These are phyloP conservation scores for Chlorella sorokiniana DNA, from an alignment of 139 green algal species.

Conservation along the genomic window DNA sequence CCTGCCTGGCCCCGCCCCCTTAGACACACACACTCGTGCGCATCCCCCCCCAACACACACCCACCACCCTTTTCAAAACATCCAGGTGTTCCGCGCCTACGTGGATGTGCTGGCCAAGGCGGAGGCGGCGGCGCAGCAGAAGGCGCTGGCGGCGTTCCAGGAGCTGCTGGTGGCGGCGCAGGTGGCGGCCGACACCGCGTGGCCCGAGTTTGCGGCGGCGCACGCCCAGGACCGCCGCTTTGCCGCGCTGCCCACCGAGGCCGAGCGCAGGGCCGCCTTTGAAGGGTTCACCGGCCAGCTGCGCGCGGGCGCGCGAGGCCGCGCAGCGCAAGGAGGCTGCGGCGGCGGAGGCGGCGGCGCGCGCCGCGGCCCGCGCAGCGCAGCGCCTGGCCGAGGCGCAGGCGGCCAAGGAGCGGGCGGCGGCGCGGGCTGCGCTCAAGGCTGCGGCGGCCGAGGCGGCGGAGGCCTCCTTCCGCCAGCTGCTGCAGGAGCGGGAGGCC, in stretches of 20 bases:
- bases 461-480: conserved; percentile 36
- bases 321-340: background rate
- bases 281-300: conserved; percentile 17
- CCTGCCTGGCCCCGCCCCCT: no score
- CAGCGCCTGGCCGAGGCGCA: background rate
- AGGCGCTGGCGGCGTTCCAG: conserved; percentile 16
- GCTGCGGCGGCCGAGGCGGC: background rate
- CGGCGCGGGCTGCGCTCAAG: background rate
- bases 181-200: background rate
- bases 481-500: conserved; percentile 39
- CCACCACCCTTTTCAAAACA: no score
- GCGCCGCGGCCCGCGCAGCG: background rate
- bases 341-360: conserved; percentile 6
- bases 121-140: conserved; percentile 6
- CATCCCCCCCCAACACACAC: no score
- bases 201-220: background rate
- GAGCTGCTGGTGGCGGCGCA: conserved; percentile 34
- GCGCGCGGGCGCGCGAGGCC: background rate
- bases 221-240: conserved; percentile 30
- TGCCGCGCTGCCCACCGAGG: background rate
- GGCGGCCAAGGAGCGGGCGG: conserved; percentile 9
- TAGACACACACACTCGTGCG: no score
- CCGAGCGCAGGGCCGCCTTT: conserved; percentile 28
- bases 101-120: conserved; percentile 40
- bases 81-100: conserved; percentile 54